Conservation (phyloP, 192 early-diverging fungal species). For the Rhizophagus prolifer region DNA sequence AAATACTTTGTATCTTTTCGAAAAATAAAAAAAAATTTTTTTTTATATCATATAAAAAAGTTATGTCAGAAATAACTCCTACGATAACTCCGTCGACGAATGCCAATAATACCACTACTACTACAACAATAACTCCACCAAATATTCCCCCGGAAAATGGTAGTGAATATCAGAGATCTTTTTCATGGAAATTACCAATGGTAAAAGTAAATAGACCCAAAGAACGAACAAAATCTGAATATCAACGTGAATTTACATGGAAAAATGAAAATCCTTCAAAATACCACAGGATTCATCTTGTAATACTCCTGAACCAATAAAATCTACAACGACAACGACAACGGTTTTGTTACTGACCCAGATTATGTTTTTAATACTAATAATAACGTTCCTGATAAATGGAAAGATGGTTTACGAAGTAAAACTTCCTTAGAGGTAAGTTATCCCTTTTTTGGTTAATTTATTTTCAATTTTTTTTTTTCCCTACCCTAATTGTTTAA, state of each 20-base stretch:
- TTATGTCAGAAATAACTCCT: not conserved
- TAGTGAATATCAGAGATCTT: conserved; percentile 21
- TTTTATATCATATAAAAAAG: not conserved
- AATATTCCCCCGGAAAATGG: not conserved
- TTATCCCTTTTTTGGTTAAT: not conserved
- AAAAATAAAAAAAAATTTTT: not conserved
- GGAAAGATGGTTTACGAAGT: conserved; percentile 14
- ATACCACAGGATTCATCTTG: not conserved
- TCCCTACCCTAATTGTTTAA: not conserved
- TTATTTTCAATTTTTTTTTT: not conserved
- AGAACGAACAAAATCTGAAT: conserved; percentile 21
- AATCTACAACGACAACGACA: not conserved
- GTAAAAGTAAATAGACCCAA: not conserved
- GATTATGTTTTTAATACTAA: not conserved
- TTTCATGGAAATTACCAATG: conserved; percentile 22
- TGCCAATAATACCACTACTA: not conserved
- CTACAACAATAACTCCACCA: not conserved
- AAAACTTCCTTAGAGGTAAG: conserved; percentile 12
- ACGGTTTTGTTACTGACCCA: too few relatives aligned
- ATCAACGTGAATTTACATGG: conserved; percentile 29
- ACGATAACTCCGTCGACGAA: not conserved
- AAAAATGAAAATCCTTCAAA: not conserved
- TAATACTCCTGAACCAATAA: conserved; percentile 17
- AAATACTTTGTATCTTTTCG: not conserved
- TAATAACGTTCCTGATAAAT: not conserved